Evolutionary conservation across 208 protist species (phyloP), one percentile per base, ranked within the genome.

Genomic region (Sergeia podlipaevii): DNA sequence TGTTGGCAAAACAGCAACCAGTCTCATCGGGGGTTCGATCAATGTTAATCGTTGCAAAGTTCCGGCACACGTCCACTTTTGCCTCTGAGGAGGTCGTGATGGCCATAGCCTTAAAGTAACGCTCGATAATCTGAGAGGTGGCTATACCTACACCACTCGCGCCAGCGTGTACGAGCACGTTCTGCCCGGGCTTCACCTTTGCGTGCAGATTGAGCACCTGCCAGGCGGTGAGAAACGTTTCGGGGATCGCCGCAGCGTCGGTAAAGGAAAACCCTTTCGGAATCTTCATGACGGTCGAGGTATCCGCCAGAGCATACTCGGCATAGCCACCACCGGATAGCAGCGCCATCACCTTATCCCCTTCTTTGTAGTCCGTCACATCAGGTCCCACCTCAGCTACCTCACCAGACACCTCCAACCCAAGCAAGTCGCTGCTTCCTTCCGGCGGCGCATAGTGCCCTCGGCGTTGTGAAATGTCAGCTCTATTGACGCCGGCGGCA

Each of bases 181-280:
- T 67, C 43, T 97, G 65, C 6, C 74, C 74, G 2, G 53, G 37
- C 60, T 77, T 42, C 39, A 89, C 53, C 28, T 88, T 65, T 4
- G 75, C 87, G 49, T 90, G 72, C 21, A 72, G 51, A 27, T 85
- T 74, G 26, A 97, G 70, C 17, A 70, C 53, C 69, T 97, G 92
- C 74, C 78, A 98, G 27, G 91, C 95, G 8, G 93, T 97, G n/a
- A 97, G 45, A 60, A 91, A 98, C 7, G 77, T 70, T 70, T 98
- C 95, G 4, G 95, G 93, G 20, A 98, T 82, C 18, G 77, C 78
- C 32, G 90, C 84, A 6, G 91, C 91, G 49, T 94, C 68, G 4
- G 70, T 77, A 66, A 96, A 93, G 1, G 61, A 74, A 41, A 91
- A 80, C 38, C 83, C 74, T 18, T 89, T 60, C 7, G 92, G 92